A percentile compares a stretch with the other conserved stretches of the same genome.
phyloP scores from a whole-genome alignment of 352 stramenopile genomes.

The Phytophthora niederhauseri region DNA sequence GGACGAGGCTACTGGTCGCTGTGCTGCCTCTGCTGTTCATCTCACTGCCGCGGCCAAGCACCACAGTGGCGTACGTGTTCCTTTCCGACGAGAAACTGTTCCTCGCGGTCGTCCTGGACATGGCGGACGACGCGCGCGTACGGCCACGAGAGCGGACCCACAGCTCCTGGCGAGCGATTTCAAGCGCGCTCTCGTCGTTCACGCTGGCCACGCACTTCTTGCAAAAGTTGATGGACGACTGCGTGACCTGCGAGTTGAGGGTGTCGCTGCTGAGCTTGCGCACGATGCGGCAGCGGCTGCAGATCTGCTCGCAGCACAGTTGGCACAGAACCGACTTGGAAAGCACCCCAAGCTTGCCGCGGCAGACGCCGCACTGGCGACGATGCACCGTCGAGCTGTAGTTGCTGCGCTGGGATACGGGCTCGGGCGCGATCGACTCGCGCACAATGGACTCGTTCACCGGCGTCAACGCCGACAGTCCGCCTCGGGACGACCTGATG shows the following conservation, averaged over 20 bases:
- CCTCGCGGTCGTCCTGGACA: constrained; percentile 22
- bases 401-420: constrained; percentile 34
- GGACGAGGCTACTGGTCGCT: constrained; percentile 23
- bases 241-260: constrained; percentile 44
- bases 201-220: constrained; percentile 64
- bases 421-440: constrained; percentile 24
- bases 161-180: constrained; percentile 68
- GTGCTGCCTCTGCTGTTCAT: constrained; percentile 32
- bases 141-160: constrained; percentile 43
- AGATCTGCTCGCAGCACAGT: constrained; percentile 52
- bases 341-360: constrained; percentile 36
- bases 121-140: constrained; percentile 42
- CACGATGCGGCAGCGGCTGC: constrained; percentile 47
- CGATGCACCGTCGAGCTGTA: constrained; percentile 23
- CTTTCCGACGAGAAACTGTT: constrained; percentile 48
- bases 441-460: constrained; percentile 32
- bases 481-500: constrained; percentile 26
- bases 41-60: constrained; percentile 36
- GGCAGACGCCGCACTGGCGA: constrained; percentile 46
- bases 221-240: constrained; percentile 67
- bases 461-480: constrained; percentile 32
- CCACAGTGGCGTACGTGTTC: constrained; percentile 48
- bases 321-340: constrained; percentile 44
- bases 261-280: constrained; percentile 54
- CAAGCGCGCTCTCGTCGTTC: constrained; percentile 55